These are phyloP conservation scores for Puccinia coronata DNA, from an alignment of 1,284 basidiomycete genomes.

Conservation along the genomic window DNA sequence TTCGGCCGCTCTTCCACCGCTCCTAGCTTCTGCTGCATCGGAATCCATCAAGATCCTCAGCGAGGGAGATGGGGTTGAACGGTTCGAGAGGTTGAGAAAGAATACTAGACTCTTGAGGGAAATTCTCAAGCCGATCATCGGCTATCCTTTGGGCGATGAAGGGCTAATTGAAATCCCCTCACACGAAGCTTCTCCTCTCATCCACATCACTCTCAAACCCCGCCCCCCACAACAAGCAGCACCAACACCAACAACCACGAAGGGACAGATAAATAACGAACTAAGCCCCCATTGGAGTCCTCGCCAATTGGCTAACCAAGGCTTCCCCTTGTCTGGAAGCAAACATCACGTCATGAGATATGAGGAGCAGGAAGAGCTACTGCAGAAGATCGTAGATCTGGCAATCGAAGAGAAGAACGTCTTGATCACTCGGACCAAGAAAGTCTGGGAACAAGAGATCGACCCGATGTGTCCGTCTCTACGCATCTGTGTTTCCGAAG, in stretches of 20 bases:
- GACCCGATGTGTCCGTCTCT: slow-evolving; percentile 37
- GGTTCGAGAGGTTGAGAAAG: slow-evolving; percentile 45
- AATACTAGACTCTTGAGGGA: slow-evolving; percentile 44
- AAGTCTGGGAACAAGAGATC: slow-evolving; percentile 50
- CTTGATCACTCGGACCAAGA: slow-evolving; percentile 44
- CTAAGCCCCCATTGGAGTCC: slow-evolving; percentile 21
- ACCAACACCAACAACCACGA: background rate
- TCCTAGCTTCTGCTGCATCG: slow-evolving; percentile 82
- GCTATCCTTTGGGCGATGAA: slow-evolving; percentile 16
- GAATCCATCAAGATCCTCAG: slow-evolving; percentile 75
- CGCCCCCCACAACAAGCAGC: background rate
- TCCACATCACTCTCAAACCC: slow-evolving; percentile 40
- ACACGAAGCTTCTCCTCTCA: slow-evolving; percentile 38
- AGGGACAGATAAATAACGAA: slow-evolving; percentile 8
- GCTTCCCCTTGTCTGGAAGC: background rate
- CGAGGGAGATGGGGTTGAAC: slow-evolving; percentile 62
- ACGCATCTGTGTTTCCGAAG: slow-evolving; percentile 45
- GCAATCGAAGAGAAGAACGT: slow-evolving; percentile 25
- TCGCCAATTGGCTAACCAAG: slow-evolving; percentile 20
- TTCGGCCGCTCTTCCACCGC: slow-evolving; percentile 88
- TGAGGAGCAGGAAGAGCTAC: slow-evolving; percentile 47
- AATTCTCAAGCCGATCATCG: slow-evolving; percentile 20
- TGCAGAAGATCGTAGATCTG: slow-evolving; percentile 40
- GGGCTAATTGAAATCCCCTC: slow-evolving; percentile 44
- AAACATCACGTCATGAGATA: background rate